Base-by-base conservation (phyloP, 176 grass and related monocot species). In the Triticum turgidum region DNA sequence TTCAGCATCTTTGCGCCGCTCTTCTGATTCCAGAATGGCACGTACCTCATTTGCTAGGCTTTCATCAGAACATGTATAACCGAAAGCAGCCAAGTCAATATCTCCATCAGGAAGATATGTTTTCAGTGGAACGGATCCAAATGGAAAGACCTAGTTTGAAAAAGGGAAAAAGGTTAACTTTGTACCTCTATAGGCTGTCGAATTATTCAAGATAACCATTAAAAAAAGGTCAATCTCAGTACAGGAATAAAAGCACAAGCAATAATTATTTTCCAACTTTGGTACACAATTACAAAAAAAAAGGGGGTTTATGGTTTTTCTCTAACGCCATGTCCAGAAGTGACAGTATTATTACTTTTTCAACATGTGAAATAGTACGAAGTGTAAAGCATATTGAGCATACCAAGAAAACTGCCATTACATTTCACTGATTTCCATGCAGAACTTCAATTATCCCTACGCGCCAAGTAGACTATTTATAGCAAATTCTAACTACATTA, bases 81-180 rank as follows among this genome's bases (percentile, higher is more conserved):
- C 84, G 32, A 95, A 73, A 44, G 82, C 75, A 64, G 91, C 93
- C 70, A 98, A 78, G 65, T 98, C 96, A 52, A 98, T 95, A 86
- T 98, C 96, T 78, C 96, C 96, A 80, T 98, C 95, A 89, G 95
- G 95, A 83, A 98, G 93, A 87, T 98, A 98, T 12, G 95, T 95
- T 86, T 95, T 98, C 69, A 98, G 56, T 71, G 95, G 93, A 80
- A 95, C 93, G 11, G 93, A 98, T 73, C 95, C 95, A 75, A 92
- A 93, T 74, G 93, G 89, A 63, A 89, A 95, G 29, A 95, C 88
- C 90, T 95, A 74, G 15, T 22, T 86, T 82, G 44, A 68, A 65
- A 76, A 37, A 38, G 51, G 18, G 66, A 69, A 24, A 81, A 79
- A 11, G 66, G 66, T 77, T 76, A 77, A 34, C 67, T 82, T 69